phyloP scores from a whole-genome alignment of 441 rosid species.

The Syzygium syzygioides region DNA sequence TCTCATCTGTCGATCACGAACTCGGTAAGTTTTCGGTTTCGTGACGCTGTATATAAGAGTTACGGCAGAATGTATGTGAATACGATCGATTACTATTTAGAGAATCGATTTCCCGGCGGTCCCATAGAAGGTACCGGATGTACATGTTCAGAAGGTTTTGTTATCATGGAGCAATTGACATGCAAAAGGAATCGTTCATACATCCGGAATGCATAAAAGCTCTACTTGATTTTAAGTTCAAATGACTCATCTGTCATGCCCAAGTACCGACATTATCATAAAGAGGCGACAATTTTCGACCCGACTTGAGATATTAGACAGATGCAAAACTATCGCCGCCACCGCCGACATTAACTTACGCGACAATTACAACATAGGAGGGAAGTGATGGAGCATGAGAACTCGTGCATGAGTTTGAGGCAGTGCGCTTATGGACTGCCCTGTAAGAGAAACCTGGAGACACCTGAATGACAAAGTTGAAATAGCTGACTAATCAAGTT shows the following conservation, averaged over 20 bases:
- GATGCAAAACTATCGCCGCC: background rate
- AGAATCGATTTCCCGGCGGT: background rate
- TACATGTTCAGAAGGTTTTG: background rate
- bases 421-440: background rate
- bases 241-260: background rate
- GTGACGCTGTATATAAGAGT: background rate
- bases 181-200: background rate
- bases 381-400: background rate
- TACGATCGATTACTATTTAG: accelerated
- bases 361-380: background rate
- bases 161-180: background rate
- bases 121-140: background rate
- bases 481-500: background rate
- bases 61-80: accelerated
- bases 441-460: background rate
- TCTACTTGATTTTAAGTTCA: background rate
- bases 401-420: background rate
- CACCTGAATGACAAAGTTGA: background rate
- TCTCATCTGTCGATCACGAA: background rate
- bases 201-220: background rate
- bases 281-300: background rate
- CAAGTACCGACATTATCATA: background rate
- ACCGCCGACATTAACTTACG: background rate
- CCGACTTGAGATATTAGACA: background rate
- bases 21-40: accelerated